Conservation (phyloP, 306 rosid genomes). For the Dalbergia cochinchinensis region DNA sequence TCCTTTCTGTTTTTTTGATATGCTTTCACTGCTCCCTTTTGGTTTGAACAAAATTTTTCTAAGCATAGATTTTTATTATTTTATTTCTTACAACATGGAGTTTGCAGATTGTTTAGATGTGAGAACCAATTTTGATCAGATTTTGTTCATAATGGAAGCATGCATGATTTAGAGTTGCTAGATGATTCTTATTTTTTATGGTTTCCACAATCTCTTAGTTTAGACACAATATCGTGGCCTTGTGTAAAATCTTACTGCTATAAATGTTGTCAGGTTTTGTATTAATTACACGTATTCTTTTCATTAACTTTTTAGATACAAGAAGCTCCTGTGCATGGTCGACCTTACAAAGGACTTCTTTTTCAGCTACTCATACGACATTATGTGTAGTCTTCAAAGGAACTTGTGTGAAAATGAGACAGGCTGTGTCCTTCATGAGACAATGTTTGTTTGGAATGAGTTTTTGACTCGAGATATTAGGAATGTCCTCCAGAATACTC, state of each 20-base stretch:
- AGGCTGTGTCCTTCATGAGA: constrained; percentile 69
- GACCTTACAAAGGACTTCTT: constrained; percentile 97
- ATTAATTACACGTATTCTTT: constrained; percentile 33
- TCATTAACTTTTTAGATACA: constrained; percentile 68
- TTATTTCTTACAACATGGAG: not conserved
- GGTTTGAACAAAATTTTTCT: too few species aligned
- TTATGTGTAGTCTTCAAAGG: constrained; percentile 86
- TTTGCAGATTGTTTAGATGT: not conserved
- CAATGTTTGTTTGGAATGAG: constrained; percentile 96
- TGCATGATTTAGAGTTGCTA: not conserved
- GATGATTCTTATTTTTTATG: constrained; percentile 9
- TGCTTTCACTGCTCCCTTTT: too few species aligned
- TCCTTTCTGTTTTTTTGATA: not conserved
- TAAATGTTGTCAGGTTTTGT: constrained; percentile 16
- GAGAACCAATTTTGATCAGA: constrained; percentile 18
- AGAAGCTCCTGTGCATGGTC: constrained; percentile 83
- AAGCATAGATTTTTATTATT: not conserved
- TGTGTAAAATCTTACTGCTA: constrained; percentile 8
- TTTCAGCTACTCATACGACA: constrained; percentile 91
- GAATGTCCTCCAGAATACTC: constrained; percentile 68
- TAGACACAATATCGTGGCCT: constrained; percentile 8
- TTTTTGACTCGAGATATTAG: constrained; percentile 83
- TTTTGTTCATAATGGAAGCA: constrained; percentile 26
- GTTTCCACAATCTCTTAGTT: constrained; percentile 17
- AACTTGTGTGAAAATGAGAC: constrained; percentile 68